These are phyloP conservation scores for Rauvolfia tetraphylla DNA, from an alignment of 257 asterid species.

Conservation along the genomic window DNA sequence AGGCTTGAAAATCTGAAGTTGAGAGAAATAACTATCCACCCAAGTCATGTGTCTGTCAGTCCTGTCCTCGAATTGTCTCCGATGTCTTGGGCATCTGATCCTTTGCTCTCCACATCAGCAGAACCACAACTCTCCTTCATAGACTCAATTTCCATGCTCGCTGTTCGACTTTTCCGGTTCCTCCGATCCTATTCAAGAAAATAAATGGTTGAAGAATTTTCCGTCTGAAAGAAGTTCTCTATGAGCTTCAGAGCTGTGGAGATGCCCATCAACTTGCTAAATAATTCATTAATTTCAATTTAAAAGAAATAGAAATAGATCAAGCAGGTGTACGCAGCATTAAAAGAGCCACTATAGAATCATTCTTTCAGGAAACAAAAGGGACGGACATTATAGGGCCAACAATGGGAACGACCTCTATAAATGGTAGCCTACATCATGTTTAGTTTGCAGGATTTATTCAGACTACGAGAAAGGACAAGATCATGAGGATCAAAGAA, in stretches of 20 bases:
- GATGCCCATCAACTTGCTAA: neutral
- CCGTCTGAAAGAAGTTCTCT: neutral
- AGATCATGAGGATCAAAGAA: no score
- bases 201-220: neutral
- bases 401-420: no score
- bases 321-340: no score
- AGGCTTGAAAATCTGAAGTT: constrained; percentile 26
- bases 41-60: constrained; percentile 35
- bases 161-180: constrained; percentile 55
- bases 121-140: constrained; percentile 51
- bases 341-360: no score
- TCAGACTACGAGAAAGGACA: no score
- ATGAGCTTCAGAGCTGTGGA: neutral
- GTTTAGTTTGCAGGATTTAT: no score
- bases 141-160: constrained; percentile 71
- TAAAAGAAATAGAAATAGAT: neutral
- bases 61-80: constrained; percentile 38
- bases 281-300: neutral
- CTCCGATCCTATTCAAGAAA: constrained; percentile 60
- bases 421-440: no score
- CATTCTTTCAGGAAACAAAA: no score
- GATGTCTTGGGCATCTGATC: constrained; percentile 46
- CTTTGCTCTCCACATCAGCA: constrained; percentile 43
- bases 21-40: constrained; percentile 25
- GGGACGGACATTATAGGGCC: no score